Base-by-base conservation (phyloP, 2,329 filamentous ascomycete genomes). In the Cryphonectria naterciae region DNA sequence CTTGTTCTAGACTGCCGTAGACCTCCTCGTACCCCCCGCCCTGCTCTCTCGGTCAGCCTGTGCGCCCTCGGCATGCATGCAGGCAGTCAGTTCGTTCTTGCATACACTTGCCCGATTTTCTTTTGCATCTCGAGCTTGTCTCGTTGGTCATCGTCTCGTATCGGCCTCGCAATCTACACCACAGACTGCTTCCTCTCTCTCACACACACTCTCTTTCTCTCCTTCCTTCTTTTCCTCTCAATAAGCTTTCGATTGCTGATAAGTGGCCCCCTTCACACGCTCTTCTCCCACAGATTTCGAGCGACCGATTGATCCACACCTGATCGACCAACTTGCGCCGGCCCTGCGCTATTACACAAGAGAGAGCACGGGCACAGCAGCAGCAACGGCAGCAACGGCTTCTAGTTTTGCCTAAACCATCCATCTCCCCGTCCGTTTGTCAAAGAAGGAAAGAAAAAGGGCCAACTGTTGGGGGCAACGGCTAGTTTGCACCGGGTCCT, bases 1-100 rank as follows among this genome's bases (percentile, higher is more conserved):
- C 52, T 43, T n/a, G 35, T 64, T 71, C 69, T 71, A 71, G 69
- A 71, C 66, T 71, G 52, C 69, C 60, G 46, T 35, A 68, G 69
- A 70, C 49, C 69, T 32, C 52, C 37, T 28, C 39, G 39, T 15
- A n/a, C 60, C 60, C 65, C 69, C 68, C 22, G 17, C 37, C 6
- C 69, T 65, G 65, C 68, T 35, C 46, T 13, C 22, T 22, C 32
- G 25, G 56, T 37, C 60, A 25, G 41, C 60, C 37, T 43, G 37
- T 56, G 8, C 28, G 19, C 49, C 43, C 32, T 66, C 46, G 19
- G 19, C 49, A 25, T 28, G 25, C 46, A 49, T 22, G 46, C 19
- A 49, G 6, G 7, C 46, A 49, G 46, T 49, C 13, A 43, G 41
- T 49, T 28, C 28, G 28, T 37, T 39, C 37, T 7, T 22, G 46